Evolutionary conservation across 1,284 basidiomycete genomes (phyloP).

Genomic region (Erythrobasidium hasegawianum): DNA sequence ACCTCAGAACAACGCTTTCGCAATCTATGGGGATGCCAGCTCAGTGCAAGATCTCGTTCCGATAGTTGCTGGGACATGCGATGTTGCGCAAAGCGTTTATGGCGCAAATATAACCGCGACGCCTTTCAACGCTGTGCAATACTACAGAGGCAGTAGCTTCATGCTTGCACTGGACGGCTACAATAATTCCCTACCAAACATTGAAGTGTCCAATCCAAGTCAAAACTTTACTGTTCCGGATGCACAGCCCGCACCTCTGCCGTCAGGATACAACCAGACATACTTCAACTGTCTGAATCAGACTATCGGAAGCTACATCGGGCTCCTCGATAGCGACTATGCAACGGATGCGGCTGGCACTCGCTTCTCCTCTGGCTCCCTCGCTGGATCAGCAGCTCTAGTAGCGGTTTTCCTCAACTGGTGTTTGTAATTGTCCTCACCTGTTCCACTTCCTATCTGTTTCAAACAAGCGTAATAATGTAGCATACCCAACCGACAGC

Average conservation of each 20-base stretch:
- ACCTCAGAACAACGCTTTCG: slow-evolving; percentile 23
- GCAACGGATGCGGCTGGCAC: slow-evolving; percentile 1
- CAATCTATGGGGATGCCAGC: slow-evolving; percentile 34
- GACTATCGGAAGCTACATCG: slow-evolving; percentile 55
- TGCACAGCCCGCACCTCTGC: slow-evolving; percentile 52
- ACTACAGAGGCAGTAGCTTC: slow-evolving; percentile 56
- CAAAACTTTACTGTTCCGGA: slow-evolving; percentile 50
- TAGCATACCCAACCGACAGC: no score
- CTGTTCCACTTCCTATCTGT: no score
- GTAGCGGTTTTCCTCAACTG: background rate
- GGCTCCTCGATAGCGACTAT: slow-evolving; percentile 33
- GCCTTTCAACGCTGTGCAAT: slow-evolving; percentile 54
- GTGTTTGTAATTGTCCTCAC: background rate
- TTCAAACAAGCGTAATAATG: no score
- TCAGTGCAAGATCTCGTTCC: slow-evolving; percentile 33
- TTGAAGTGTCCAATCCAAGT: slow-evolving; percentile 52
- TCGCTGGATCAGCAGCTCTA: background rate
- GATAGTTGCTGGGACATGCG: slow-evolving; percentile 23
- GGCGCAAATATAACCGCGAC: slow-evolving; percentile 21
- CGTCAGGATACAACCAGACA: slow-evolving; percentile 53
- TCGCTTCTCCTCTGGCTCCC: background rate
- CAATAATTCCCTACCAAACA: slow-evolving; percentile 57
- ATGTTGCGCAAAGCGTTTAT: slow-evolving; percentile 5
- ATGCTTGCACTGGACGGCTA: slow-evolving; percentile 58
- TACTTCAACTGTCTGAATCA: slow-evolving; percentile 58